A percentile compares a stretch with the other conserved stretches of the same genome.
These are phyloP conservation scores for Acmispon strigosus DNA, from an alignment of 306 rosid species.

Conservation along the genomic window DNA sequence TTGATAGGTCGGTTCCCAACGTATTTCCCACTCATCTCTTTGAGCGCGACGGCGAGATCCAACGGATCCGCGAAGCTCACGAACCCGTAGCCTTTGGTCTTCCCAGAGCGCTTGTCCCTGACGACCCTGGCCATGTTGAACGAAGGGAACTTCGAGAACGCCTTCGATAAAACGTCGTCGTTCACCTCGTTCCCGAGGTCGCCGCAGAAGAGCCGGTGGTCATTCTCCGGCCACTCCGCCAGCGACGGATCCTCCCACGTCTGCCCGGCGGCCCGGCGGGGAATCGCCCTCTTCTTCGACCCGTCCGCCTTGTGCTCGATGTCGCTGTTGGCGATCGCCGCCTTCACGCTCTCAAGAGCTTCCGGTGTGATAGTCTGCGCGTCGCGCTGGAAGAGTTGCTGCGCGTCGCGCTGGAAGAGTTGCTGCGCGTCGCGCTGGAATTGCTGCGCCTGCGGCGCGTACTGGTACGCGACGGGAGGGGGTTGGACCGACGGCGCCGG, in stretches of 20 bases:
- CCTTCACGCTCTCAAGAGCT: constrained; percentile 79
- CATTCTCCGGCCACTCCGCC: constrained; percentile 89
- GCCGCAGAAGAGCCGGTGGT: constrained; percentile 72
- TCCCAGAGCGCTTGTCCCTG: constrained; percentile 22
- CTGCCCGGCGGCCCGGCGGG: constrained; percentile 79
- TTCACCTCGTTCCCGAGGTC: constrained; percentile 90
- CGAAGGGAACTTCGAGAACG: constrained; percentile 74
- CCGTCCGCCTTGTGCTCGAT: constrained; percentile 74
- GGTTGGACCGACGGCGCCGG: constrained; percentile 13
- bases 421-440: constrained; percentile 73
- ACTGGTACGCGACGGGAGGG: constrained; percentile 35
- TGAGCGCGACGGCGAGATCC: constrained; percentile 64
- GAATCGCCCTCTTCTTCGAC: constrained; percentile 64
- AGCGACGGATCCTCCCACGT: constrained; percentile 86
- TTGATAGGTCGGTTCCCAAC: constrained; percentile 84
- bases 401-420: constrained; percentile 65
- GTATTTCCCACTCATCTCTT: constrained; percentile 84
- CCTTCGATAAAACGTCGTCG: constrained; percentile 78
- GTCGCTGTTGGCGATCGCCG: constrained; percentile 84
- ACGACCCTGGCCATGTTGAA: constrained; percentile 74
- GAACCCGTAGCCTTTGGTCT: constrained; percentile 21
- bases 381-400: constrained; percentile 74
- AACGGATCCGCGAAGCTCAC: constrained; percentile 24
- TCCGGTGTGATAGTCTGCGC: constrained; percentile 83
- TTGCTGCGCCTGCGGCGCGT: constrained; percentile 74